A percentile compares a stretch with the other conserved stretches of the same genome.
Conservation (phyloP, 164 flowering plant genomes). For the Berberis thunbergii region DNA sequence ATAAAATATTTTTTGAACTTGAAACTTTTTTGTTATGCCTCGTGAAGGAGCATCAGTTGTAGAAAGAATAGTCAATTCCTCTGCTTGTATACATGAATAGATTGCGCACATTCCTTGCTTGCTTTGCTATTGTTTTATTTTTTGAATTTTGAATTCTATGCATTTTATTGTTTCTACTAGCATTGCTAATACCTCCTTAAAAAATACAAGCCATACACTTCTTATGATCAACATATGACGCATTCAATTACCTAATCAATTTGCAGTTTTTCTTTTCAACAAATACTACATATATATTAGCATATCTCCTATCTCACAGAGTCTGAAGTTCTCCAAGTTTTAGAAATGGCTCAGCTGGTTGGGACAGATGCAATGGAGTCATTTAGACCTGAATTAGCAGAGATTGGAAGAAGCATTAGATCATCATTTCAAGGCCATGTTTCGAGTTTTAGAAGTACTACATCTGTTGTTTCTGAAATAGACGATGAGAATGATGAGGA, state of each 20-base stretch:
- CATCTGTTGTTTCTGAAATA: slow-evolving; percentile 17
- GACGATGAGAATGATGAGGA: slow-evolving; percentile 29
- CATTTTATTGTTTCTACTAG: no score
- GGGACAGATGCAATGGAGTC: slow-evolving; percentile 48
- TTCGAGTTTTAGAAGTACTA: slow-evolving; percentile 35
- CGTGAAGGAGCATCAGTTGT: no score
- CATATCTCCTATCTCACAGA: background rate
- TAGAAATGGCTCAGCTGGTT: slow-evolving; percentile 48
- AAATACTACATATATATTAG: background rate
- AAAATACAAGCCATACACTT: background rate
- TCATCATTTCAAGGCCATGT: slow-evolving; percentile 32
- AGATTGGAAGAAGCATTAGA: slow-evolving; percentile 52
- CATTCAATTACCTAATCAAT: slow-evolving; percentile 7
- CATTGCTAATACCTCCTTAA: no score
- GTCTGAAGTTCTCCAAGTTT: slow-evolving; percentile 8
- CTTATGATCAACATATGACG: background rate
- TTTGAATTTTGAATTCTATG: no score
- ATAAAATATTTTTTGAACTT: no score
- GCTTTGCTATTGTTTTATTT: no score
- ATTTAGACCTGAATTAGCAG: slow-evolving; percentile 39
- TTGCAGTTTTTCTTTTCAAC: background rate
- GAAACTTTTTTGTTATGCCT: no score
- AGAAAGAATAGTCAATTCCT: no score
- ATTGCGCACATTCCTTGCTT: no score
- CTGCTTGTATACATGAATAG: no score